A percentile compares a stretch with the other conserved stretches of the same genome.
Conservation (phyloP, 768 basidiomycete species). For the Amanita rubescens region DNA sequence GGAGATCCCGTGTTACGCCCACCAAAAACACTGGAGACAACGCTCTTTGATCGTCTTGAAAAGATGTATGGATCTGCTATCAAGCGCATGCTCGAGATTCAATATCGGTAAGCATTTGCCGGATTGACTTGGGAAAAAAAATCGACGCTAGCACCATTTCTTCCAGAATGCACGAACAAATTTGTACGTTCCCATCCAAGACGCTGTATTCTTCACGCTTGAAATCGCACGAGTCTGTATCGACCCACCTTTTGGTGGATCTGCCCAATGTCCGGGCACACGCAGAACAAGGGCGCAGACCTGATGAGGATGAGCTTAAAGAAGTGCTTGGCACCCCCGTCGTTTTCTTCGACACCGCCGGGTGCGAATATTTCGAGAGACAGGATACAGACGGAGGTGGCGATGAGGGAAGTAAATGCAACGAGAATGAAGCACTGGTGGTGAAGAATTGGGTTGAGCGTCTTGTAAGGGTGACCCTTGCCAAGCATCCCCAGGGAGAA, state of each 20-base stretch:
- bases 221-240: slow-evolving; percentile 63
- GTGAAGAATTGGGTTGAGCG: slow-evolving; percentile 79
- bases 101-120: slow-evolving; percentile 61
- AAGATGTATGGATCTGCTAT: slow-evolving; percentile 77
- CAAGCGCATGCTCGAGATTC: slow-evolving; percentile 82
- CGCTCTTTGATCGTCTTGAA: slow-evolving; percentile 89
- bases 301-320: slow-evolving; percentile 53
- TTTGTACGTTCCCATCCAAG: slow-evolving; percentile 80
- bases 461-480: slow-evolving; percentile 41
- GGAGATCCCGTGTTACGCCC: slow-evolving; percentile 33
- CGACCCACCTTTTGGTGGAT: slow-evolving; percentile 63
- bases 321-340: slow-evolving; percentile 74
- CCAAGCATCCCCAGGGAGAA: not conserved
- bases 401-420: slow-evolving; percentile 88
- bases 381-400: slow-evolving; percentile 49
- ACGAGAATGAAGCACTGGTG: slow-evolving; percentile 90
- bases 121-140: not conserved
- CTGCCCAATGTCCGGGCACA: slow-evolving; percentile 45
- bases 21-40: slow-evolving; percentile 74
- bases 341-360: slow-evolving; percentile 91
- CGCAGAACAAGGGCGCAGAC: slow-evolving; percentile 11
- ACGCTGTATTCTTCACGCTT: slow-evolving; percentile 73
- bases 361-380: slow-evolving; percentile 89
- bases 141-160: not conserved
- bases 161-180: slow-evolving; percentile 77